Base-by-base conservation (phyloP, 1,284 basidiomycete genomes). In the Ganoderma boninense region DNA sequence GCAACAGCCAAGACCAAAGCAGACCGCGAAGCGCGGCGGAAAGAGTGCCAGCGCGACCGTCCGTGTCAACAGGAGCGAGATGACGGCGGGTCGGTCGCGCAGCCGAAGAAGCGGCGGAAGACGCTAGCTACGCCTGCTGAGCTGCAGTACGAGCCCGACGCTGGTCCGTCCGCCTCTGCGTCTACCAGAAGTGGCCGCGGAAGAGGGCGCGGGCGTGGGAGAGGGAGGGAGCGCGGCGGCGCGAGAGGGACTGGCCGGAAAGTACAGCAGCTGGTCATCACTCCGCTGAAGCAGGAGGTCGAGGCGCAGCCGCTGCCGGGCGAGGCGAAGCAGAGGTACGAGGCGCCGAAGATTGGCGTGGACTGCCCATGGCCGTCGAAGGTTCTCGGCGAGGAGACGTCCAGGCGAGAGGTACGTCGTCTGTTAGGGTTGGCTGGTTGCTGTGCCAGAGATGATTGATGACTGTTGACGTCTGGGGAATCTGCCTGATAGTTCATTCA, bases 361-460 rank as follows among this genome's bases (percentile, higher is more conserved):
- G 65, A 74, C 13, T 74, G 73, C n/a, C 65, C 60, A 23, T 74
- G 73, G 73, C 73, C 73, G 10, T 56, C 26, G 10, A 72, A 69
- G 64, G 64, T 72, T 6, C 61, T 60, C 26, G 68, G 66, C 32
- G 67, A 70, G 38, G 73, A 71, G 32, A 67, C 60, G 46, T 73
- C 66, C 16, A 69, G 66, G 61, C 73, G 73, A 14, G 70, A 74
- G 67, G 73, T 74, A 42, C 42, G 73, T 70, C 4, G 4, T n/a
- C 1, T 16, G 29, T 29, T 29, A 14, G 13, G 18, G 13, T 23
- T 10, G 20, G 8, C 32, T n/a, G n/a, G 10, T 26, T 23, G 8
- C 23, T 23, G 23, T 8, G 29, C 10, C 11, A 10, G 1, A 29
- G 40, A 13, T 23, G 61, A n/a, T 32, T n/a, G n/a, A n/a, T n/a